Evolutionary conservation across 2,329 filamentous ascomycete species (phyloP).

Genomic region (Xylaria polymorpha): DNA sequence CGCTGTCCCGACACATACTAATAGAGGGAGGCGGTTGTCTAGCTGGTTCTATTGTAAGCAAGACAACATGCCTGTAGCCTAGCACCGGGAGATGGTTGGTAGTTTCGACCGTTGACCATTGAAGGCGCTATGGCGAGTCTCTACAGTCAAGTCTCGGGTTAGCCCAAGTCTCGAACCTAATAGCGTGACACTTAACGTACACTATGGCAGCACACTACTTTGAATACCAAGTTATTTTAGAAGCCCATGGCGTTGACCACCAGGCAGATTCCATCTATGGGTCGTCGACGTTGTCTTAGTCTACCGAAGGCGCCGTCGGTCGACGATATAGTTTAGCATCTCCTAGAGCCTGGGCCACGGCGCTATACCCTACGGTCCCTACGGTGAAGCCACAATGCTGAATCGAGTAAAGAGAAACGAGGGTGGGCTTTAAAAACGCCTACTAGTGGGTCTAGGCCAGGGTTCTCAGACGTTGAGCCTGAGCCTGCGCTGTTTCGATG

Average conservation of each 20-base stretch:
- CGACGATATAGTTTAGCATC: conserved; percentile 29
- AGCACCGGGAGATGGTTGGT: conserved; percentile 29
- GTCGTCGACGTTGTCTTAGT: conserved; percentile 30
- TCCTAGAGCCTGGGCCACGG: conserved; percentile 25
- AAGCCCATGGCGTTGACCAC: conserved; percentile 30
- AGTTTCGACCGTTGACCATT: conserved; percentile 34
- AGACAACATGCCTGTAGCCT: conserved; percentile 23
- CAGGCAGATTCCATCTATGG: conserved; percentile 24
- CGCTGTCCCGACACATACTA: conserved; percentile 8
- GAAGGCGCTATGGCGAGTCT: conserved; percentile 24
- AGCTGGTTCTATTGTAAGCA: conserved; percentile 15
- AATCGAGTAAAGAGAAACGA: conserved; percentile 49
- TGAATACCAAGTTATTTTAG: conserved; percentile 8
- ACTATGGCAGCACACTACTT: conserved; percentile 4
- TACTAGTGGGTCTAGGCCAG: conserved; percentile 42
- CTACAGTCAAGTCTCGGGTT: conserved; percentile 30
- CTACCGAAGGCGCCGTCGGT: conserved; percentile 33
- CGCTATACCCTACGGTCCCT: conserved; percentile 40
- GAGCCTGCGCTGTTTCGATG: conserved; percentile 34
- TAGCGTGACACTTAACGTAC: neutral
- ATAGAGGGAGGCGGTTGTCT: conserved; percentile 21
- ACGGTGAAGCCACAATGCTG: conserved; percentile 41
- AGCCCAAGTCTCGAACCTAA: neutral
- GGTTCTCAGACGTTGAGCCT: conserved; percentile 34
- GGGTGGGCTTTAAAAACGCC: conserved; percentile 43